Conservation (phyloP, 208 protist genomes). For the Trypanosoma lewisi region DNA sequence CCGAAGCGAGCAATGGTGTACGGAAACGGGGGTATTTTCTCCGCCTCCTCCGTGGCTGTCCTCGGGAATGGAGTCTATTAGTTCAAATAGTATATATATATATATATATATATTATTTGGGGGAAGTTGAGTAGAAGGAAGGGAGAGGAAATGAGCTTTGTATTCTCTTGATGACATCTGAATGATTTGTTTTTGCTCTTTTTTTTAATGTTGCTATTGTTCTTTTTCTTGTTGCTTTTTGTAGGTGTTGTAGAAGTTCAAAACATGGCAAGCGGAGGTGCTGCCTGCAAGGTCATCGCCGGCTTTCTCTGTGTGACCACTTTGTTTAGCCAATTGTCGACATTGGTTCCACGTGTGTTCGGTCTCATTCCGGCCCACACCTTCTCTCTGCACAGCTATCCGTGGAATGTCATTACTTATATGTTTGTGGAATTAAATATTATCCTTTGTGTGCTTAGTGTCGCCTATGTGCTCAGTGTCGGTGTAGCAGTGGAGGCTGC, state of each 20-base stretch:
- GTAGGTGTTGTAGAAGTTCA: neutral
- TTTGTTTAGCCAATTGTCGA: slow-evolving; percentile 5
- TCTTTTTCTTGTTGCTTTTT: neutral
- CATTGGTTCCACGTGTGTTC: slow-evolving; percentile 19
- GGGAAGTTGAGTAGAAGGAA: no score
- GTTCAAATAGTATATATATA: neutral
- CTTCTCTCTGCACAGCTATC: slow-evolving; percentile 28
- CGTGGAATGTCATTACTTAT: slow-evolving; percentile 33
- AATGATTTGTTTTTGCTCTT: neutral
- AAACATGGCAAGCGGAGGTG: neutral
- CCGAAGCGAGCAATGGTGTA: slow-evolving; percentile 80
- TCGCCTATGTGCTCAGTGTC: slow-evolving; percentile 21
- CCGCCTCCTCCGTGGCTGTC: slow-evolving; percentile 69
- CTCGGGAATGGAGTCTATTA: slow-evolving; percentile 41
- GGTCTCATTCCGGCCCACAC: slow-evolving; percentile 33
- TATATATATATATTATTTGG: no score
- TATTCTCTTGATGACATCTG: neutral
- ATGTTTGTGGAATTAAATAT: slow-evolving; percentile 16
- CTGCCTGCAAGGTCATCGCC: slow-evolving; percentile 13
- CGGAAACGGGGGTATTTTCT: slow-evolving; percentile 89
- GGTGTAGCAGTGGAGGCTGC: slow-evolving; percentile 31
- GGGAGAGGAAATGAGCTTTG: neutral
- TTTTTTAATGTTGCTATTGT: neutral
- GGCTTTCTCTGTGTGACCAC: slow-evolving; percentile 18
- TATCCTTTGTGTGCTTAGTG: slow-evolving; percentile 17